These are phyloP conservation scores for Coffea eugenioides DNA, from an alignment of 257 asterid genomes.

Conservation along the genomic window DNA sequence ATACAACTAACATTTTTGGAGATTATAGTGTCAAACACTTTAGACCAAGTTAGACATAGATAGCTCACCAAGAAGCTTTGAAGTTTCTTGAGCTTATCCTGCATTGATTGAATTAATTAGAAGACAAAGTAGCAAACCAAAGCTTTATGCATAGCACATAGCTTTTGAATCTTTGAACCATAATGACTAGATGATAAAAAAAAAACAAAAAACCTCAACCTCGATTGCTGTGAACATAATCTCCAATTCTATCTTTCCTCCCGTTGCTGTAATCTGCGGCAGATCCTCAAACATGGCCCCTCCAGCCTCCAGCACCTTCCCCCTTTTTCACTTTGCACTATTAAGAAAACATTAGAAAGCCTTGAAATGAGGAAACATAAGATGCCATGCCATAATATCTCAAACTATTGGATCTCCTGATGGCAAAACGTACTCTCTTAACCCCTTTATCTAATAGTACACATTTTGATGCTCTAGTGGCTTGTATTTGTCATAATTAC, in stretches of 20 bases:
- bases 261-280: constrained; percentile 30
- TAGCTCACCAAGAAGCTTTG: neutral
- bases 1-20: no score
- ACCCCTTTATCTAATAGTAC: no score
- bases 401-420: constrained; percentile 23
- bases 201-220: constrained; percentile 10
- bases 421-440: neutral
- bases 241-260: constrained; percentile 10
- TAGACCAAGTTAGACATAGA: neutral
- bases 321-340: constrained; percentile 24
- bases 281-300: constrained; percentile 35
- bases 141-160: constrained; percentile 12
- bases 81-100: neutral
- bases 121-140: constrained; percentile 5
- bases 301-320: constrained; percentile 15
- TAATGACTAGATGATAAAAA: constrained; percentile 29
- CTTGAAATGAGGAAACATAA: constrained; percentile 27
- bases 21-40: no score
- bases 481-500: constrained; percentile 9
- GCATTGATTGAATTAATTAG: constrained; percentile 11
- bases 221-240: constrained; percentile 26
- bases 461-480: neutral
- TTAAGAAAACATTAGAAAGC: constrained; percentile 28
- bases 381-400: constrained; percentile 24
- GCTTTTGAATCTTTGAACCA: constrained; percentile 35